phyloP scores from a whole-genome alignment of 2,329 filamentous ascomycete genomes.

The Septoria linicola region DNA sequence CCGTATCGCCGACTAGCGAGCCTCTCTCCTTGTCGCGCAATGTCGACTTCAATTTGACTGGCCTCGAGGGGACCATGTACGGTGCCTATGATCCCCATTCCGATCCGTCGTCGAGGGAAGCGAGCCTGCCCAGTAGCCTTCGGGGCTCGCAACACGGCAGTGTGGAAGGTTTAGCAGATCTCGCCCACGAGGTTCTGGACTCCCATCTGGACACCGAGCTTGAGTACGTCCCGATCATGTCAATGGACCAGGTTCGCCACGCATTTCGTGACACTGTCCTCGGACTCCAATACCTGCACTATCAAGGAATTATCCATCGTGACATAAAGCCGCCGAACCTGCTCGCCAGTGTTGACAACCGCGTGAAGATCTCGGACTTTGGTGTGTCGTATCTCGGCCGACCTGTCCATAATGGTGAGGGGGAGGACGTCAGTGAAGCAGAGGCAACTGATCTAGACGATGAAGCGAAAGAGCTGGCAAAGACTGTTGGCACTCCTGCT shows the following conservation, averaged over 20 bases:
- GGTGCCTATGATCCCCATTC: slow-evolving; percentile 60
- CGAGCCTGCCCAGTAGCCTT: slow-evolving; percentile 75
- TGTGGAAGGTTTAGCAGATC: slow-evolving; percentile 51
- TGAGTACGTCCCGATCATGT: slow-evolving; percentile 91
- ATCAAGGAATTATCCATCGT: slow-evolving; percentile 53
- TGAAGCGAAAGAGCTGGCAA: slow-evolving; percentile 92
- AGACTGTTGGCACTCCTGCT: slow-evolving; percentile 94
- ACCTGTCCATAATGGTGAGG: slow-evolving; percentile 66
- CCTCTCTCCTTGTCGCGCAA: slow-evolving; percentile 8
- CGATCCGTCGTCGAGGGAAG: slow-evolving; percentile 56
- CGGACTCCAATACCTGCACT: slow-evolving; percentile 81
- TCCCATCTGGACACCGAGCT: slow-evolving; percentile 80
- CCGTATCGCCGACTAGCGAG: slow-evolving; percentile 21
- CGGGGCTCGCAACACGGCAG: slow-evolving; percentile 37
- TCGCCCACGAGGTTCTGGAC: slow-evolving; percentile 50
- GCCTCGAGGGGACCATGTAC: slow-evolving; percentile 75
- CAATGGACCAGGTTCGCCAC: slow-evolving; percentile 74
- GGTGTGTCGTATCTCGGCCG: slow-evolving; percentile 96
- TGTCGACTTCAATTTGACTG: slow-evolving; percentile 40
- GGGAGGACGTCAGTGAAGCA: slow-evolving; percentile 66
- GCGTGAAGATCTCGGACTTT: slow-evolving; percentile 98
- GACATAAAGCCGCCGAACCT: slow-evolving; percentile 71
- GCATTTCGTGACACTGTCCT: slow-evolving; percentile 91
- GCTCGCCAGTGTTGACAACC: slow-evolving; percentile 77
- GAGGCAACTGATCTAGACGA: slow-evolving; percentile 79